Base-by-base conservation (phyloP, 2,329 filamentous ascomycete species). In the Ophiostoma pallidulum region DNA sequence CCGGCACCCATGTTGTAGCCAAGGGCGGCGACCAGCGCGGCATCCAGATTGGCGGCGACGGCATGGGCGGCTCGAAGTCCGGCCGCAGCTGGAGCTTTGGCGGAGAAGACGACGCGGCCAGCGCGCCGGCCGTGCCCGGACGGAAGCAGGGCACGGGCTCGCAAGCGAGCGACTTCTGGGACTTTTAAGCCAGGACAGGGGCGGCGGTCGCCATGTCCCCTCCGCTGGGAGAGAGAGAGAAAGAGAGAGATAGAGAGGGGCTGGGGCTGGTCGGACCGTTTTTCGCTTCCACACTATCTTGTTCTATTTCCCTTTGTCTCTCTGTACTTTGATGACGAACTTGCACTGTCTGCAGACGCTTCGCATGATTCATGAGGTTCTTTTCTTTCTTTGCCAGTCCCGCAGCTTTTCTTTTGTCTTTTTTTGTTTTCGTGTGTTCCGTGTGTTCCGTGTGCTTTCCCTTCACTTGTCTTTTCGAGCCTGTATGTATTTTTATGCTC, bases 11-110 rank as follows among this genome's bases (percentile, higher is more conserved):
- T 51, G 42, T 50, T 28, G 12, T n/a, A 1, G 41, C 6, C 26
- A 53, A 51, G 35, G 35, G 22, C 7, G 53, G 44, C 1, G 59
- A 59, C 24, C 50, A 58, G 24, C 64, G 56, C 46, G 69, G 70
- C 24, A 73, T 74, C 49, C 58, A 59, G 32, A 77, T 76, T 50
- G 73, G 67, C 3, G 79, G 79, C 32, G 76, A 83, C 56, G 82
- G 82, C 45, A 84, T 84, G 80, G 81, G 81, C 38, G 75, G 76
- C 35, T 67, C 69, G 50, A 77, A 72, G 61, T 72, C 32, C 39
- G 68, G 74, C 49, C 67, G 75, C 47, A 64, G 71, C 58, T 84
- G 80, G 78, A 69, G 79, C 10, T 75, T 80, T 53, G 74, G 74
- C 16, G 72, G 71, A 35, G 70, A 71, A 6, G 53, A 54, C 33